These are phyloP conservation scores for Linum usitatissimum DNA, from an alignment of 345 rosid genomes.

Conservation along the genomic window DNA sequence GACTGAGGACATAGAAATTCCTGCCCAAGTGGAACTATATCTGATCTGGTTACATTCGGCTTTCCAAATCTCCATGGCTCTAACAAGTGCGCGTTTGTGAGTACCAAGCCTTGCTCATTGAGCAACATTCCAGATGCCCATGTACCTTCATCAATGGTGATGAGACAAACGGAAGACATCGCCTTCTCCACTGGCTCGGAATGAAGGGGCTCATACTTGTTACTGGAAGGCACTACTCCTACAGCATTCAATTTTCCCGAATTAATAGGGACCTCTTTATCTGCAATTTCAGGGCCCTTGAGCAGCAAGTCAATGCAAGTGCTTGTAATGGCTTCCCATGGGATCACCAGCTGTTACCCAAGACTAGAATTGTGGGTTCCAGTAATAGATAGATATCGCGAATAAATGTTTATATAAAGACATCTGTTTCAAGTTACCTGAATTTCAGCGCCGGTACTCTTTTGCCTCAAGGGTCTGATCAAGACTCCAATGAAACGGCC, in stretches of 20 bases:
- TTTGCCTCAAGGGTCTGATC: slow-evolving; percentile 73
- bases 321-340: slow-evolving; percentile 91
- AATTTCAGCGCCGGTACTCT: slow-evolving; percentile 68
- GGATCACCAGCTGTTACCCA: slow-evolving; percentile 97
- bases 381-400: slow-evolving; percentile 29
- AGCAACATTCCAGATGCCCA: slow-evolving; percentile 96
- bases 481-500: slow-evolving; percentile 57
- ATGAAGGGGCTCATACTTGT: slow-evolving; percentile 14
- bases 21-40: slow-evolving; percentile 15
- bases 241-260: slow-evolving; percentile 36
- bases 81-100: slow-evolving; percentile 90
- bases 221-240: slow-evolving; percentile 25
- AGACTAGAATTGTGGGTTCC: slow-evolving; percentile 67
- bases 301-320: slow-evolving; percentile 71
- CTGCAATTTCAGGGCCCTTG: slow-evolving; percentile 47
- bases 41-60: slow-evolving; percentile 26
- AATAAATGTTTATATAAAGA: slow-evolving; percentile 18
- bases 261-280: slow-evolving; percentile 30
- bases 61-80: slow-evolving; percentile 96
- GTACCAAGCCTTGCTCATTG: slow-evolving; percentile 64
- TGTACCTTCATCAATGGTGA: slow-evolving; percentile 55
- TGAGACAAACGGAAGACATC: slow-evolving; percentile 67
- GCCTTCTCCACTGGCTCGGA: slow-evolving; percentile 40
- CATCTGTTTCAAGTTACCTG: slow-evolving; percentile 46
- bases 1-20: slow-evolving; percentile 22